Evolutionary conservation across 352 stramenopile genomes (phyloP), one percentile per base, ranked within the genome.

Genomic region (Globisporangium perplexum): DNA sequence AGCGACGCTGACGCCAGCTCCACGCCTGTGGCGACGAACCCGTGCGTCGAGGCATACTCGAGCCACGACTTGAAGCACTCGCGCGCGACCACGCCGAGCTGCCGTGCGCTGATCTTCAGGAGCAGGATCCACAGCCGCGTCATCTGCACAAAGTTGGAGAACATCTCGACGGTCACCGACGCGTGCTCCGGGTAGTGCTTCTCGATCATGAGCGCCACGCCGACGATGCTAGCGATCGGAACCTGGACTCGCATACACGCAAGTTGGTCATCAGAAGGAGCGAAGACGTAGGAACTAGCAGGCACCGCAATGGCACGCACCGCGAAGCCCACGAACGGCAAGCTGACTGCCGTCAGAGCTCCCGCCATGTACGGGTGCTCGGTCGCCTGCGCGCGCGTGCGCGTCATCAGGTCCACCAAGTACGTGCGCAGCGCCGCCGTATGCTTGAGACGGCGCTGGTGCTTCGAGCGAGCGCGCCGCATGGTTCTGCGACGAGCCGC

Each of bases 101-200:
- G 82, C 14, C 79, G 75, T 18, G 74, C 75, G 59, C 69, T 76
- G 62, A 93, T 89, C 58, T 90, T 89, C 41, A 90, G 56, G 26
- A 93, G 57, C 20, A 93, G 63, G 26, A 89, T 65, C 77, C 75
- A 93, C 30, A 93, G 59, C 47, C 85, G 90, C 30, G 74, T 84
- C 81, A 91, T 91, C 68, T 93, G 77, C 20, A 89, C 68, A 52
- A 89, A 90, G 59, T 90, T 90, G 18, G 63, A 68, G 26, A 69
- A 68, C 31, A 93, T 68, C 53, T 90, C 83, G 22, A 90, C 48
- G 4, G 75, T 81, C 53, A 93, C 47, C 45, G 65, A 72, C 30
- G 77, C 70, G 57, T 88, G 77, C 50, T 93, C 79, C 0, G 83
- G 83, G 41, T 87, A 93, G 60, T 88, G 87, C 54, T 83, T 88